These are phyloP conservation scores for Colletotrichum sidae DNA, from an alignment of 2,329 filamentous ascomycete genomes.

Conservation along the genomic window DNA sequence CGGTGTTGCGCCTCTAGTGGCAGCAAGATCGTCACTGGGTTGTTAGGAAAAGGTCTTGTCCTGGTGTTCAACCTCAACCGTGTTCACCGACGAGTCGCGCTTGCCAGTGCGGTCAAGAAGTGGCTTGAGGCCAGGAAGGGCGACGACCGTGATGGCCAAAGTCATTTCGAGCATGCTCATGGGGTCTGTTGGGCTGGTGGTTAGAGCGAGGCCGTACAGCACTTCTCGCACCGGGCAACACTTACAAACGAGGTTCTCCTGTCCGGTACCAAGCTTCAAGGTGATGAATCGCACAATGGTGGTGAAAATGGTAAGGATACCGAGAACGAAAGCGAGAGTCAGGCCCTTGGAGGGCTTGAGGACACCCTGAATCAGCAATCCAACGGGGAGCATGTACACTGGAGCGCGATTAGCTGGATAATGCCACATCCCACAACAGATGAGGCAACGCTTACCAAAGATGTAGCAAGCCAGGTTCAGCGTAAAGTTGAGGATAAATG, in stretches of 20 bases:
- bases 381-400: constrained; percentile 48
- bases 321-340: constrained; percentile 41
- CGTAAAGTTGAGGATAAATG: constrained; percentile 50
- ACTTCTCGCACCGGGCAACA: background rate
- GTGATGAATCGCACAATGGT: constrained; percentile 42
- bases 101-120: constrained; percentile 32
- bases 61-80: constrained; percentile 25
- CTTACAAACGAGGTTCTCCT: constrained; percentile 44
- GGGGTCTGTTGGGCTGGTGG: constrained; percentile 27
- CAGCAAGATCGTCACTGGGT: background rate
- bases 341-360: constrained; percentile 40
- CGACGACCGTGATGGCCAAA: constrained; percentile 40
- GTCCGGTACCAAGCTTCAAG: constrained; percentile 41
- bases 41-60: constrained; percentile 18
- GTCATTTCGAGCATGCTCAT: constrained; percentile 41
- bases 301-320: constrained; percentile 42
- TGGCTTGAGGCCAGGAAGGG: constrained; percentile 42
- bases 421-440: background rate
- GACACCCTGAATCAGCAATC: constrained; percentile 44
- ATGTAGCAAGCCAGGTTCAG: constrained; percentile 49
- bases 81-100: constrained; percentile 26
- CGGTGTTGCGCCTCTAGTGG: too few relatives aligned
- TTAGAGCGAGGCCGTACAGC: background rate
- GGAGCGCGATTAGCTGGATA: background rate
- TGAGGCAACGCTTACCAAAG: constrained; percentile 40